These are phyloP conservation scores for Rhodomyrtus psidioides DNA, from an alignment of 441 rosid genomes.

Conservation along the genomic window DNA sequence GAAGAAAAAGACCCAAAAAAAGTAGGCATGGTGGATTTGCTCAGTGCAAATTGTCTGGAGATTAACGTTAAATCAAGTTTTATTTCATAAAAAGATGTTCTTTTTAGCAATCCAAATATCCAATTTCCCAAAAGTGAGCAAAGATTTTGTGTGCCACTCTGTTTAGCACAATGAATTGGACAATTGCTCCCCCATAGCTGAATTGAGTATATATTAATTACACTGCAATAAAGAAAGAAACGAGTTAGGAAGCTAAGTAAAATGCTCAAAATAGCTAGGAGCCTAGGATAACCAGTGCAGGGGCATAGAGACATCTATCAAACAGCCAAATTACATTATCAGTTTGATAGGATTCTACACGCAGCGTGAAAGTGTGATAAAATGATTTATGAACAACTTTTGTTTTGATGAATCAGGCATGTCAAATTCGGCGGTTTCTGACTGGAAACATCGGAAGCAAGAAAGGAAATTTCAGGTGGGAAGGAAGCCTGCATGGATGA, in stretches of 20 bases:
- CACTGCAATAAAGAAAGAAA: background rate
- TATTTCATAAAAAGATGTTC: background rate
- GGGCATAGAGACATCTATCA: no score
- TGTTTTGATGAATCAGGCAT: constrained; percentile 21
- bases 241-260: no score
- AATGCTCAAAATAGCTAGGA: no score
- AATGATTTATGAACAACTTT: background rate
- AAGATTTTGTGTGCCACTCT: background rate
- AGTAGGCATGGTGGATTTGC: background rate
- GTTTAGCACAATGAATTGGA: background rate
- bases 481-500: constrained; percentile 56
- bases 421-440: constrained; percentile 31
- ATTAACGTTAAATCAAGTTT: background rate
- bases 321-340: no score
- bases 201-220: background rate
- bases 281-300: no score
- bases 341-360: no score
- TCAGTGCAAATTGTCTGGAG: background rate
- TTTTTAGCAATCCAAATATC: background rate
- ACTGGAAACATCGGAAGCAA: constrained; percentile 18
- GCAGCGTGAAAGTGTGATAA: background rate
- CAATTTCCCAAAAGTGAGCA: background rate
- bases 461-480: constrained; percentile 10
- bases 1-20: background rate
- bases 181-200: background rate